Percentiles rank a stretch among this genome's conserved stretches.
Evolutionary conservation across 371 early-diverging fungal genomes (phyloP).

Genomic region (Mortierella sp.): DNA sequence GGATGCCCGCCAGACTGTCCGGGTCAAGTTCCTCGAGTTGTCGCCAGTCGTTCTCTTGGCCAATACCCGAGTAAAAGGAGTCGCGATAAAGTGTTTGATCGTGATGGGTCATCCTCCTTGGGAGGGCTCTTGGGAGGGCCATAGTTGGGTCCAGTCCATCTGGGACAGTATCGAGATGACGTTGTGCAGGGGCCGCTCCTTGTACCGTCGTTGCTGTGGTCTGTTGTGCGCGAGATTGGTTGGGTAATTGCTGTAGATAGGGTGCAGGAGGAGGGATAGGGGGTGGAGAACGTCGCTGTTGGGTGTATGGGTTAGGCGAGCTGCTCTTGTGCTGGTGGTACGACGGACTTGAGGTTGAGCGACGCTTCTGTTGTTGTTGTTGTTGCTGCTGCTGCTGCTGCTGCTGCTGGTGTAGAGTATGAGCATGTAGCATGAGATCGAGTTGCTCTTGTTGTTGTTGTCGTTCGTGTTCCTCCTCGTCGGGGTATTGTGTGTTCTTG

Average conservation of each 20-base stretch:
- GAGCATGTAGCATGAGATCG: neutral
- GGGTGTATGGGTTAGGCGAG: conserved; percentile 9
- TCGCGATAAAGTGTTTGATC: conserved; percentile 31
- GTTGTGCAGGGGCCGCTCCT: conserved; percentile 7
- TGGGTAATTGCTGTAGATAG: neutral
- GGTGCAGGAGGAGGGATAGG: neutral
- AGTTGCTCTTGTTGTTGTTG: neutral
- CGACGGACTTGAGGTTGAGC: neutral
- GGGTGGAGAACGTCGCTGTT: conserved; percentile 3
- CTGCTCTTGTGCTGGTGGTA: neutral
- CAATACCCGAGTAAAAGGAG: conserved; percentile 50
- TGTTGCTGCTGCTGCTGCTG: conserved; percentile 17
- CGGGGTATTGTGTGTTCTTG: conserved; percentile 9
- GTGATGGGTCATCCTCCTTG: conserved; percentile 24
- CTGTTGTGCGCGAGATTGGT: conserved; percentile 2
- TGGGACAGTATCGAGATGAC: conserved; percentile 15
- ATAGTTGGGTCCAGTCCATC: conserved; percentile 47
- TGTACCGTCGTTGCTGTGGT: neutral
- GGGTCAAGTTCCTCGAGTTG: conserved; percentile 47
- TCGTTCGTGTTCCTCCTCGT: neutral
- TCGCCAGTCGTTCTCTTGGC: conserved; percentile 47
- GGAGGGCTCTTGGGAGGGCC: conserved; percentile 46
- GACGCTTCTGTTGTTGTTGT: neutral
- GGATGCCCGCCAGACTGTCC: conserved; percentile 38
- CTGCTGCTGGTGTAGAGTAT: conserved; percentile 3